Conservation (phyloP, 352 stramenopile species). For the Globisporangium nagaii region DNA sequence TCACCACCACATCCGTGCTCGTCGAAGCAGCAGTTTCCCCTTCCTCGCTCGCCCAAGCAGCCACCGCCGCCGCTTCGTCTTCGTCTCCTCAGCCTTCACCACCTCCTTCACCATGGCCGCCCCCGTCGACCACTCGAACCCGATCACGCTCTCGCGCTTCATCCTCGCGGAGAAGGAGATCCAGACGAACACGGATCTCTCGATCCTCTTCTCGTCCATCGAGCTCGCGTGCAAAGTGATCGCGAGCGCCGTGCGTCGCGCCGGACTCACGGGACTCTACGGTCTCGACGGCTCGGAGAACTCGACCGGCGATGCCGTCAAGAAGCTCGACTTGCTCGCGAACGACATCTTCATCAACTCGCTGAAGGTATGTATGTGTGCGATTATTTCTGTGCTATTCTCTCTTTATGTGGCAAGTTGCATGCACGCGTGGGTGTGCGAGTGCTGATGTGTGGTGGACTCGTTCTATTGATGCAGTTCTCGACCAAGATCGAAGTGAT, state of each 20-base stretch:
- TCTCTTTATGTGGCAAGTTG: neutral
- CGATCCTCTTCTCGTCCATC: constrained; percentile 95
- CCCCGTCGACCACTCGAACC: constrained; percentile 72
- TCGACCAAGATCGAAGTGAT: constrained; percentile 97
- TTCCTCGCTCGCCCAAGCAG: constrained; percentile 1
- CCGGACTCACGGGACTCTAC: constrained; percentile 88
- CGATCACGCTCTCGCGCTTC: constrained; percentile 93
- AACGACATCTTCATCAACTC: constrained; percentile 99
- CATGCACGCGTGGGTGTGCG: neutral
- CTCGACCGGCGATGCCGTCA: constrained; percentile 96
- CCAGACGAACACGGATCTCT: constrained; percentile 91
- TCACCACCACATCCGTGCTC: too few relatives aligned
- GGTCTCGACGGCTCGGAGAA: constrained; percentile 97
- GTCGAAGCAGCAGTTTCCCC: constrained; percentile 2
- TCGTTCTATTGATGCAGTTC: constrained; percentile 35
- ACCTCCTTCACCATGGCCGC: constrained; percentile 40
- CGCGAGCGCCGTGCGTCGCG: constrained; percentile 94
- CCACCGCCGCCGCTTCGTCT: constrained; percentile 7
- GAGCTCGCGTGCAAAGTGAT: constrained; percentile 97
- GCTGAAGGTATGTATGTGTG: constrained; percentile 48
- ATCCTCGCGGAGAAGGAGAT: constrained; percentile 91
- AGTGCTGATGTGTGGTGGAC: neutral
- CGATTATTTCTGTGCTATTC: neutral
- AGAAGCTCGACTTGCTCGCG: constrained; percentile 98
- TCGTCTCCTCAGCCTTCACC: too few relatives aligned